Base-by-base conservation (phyloP, 306 rosid genomes). In the Fragaria iinumae region DNA sequence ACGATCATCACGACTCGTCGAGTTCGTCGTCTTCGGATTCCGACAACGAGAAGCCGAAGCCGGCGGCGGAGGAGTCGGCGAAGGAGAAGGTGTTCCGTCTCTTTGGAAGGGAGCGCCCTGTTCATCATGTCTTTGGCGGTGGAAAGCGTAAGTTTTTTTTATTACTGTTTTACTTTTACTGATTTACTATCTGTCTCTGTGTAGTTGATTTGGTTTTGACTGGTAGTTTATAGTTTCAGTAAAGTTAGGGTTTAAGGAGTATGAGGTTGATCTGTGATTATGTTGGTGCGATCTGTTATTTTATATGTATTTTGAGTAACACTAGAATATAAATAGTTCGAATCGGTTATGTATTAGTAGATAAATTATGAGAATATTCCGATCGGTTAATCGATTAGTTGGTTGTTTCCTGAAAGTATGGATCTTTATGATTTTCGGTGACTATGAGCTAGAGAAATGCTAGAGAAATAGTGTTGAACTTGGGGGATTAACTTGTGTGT, bases 81-180 rank as follows among this genome's bases (percentile, higher is more conserved):
- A 87, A 89, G 90, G 75, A 83, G 21, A 87, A 92, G 83, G 77
- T 89, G 25, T 90, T 52, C 84, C 90, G 97, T 27, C 85, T 95
- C 39, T 92, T 95, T 63, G 97, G 97, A 5, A 76, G 97, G 65
- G 97, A 92, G 79, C 87, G 34, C 57, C 97, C 97, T 0, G 90
- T 90, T 43, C 97, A 92, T 75, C 81, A 88, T 43, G 87, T 92
- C 69, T 74, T 95, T 29, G 97, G 97, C 65, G 99, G 97, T 4
- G 99, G 98, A 84, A 93, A 91, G 80, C 80, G 98, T 93, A 91
- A 27, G 85, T 5, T 12, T 0, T 12, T 0, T 59, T 59, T 25
- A 25, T 49, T 49, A 13, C 20, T 16, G 6, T 49, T 49, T 14
- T 16, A 49, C 38, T 12, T 11, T 1, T 57, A 3, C 34, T 23